phyloP scores from a whole-genome alignment of 768 basidiomycete species.

The Panaeolus cyanescens region DNA sequence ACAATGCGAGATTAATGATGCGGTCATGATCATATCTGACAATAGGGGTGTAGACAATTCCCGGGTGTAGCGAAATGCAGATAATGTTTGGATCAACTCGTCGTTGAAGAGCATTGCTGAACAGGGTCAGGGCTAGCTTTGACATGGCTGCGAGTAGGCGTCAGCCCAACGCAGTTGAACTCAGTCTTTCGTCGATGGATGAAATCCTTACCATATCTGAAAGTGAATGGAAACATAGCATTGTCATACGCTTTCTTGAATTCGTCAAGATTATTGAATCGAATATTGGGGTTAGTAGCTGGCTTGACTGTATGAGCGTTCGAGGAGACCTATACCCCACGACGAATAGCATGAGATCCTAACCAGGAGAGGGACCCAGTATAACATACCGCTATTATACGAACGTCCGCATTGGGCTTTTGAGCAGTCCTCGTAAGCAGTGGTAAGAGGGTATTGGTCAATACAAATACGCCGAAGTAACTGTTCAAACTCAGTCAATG shows the following conservation, averaged over 20 bases:
- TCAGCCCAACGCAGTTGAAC: neutral
- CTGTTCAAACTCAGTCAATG: neutral
- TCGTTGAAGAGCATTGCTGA: slow-evolving; percentile 15
- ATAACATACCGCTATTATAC: slow-evolving; percentile 27
- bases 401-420: slow-evolving; percentile 29
- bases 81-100: slow-evolving; percentile 29
- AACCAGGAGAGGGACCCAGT: neutral
- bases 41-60: slow-evolving; percentile 34
- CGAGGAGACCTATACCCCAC: slow-evolving; percentile 23
- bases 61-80: slow-evolving; percentile 41
- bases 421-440: slow-evolving; percentile 28
- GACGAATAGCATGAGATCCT: neutral
- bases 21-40: slow-evolving; percentile 13
- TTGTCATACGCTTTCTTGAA: slow-evolving; percentile 31
- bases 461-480: slow-evolving; percentile 25
- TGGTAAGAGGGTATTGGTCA: slow-evolving; percentile 29
- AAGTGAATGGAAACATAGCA: slow-evolving; percentile 7
- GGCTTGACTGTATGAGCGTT: slow-evolving; percentile 20
- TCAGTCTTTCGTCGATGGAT: no score
- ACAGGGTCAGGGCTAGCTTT: slow-evolving; percentile 18
- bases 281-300: slow-evolving; percentile 22
- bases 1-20: slow-evolving; percentile 17
- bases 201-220: slow-evolving; percentile 14
- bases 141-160: slow-evolving; percentile 8
- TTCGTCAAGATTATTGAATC: slow-evolving; percentile 29